Percentiles rank a stretch among this genome's conserved stretches.
Evolutionary conservation across 2,329 filamentous ascomycete species (phyloP).

Genomic region (Teratosphaeria pseudoeucalypti): DNA sequence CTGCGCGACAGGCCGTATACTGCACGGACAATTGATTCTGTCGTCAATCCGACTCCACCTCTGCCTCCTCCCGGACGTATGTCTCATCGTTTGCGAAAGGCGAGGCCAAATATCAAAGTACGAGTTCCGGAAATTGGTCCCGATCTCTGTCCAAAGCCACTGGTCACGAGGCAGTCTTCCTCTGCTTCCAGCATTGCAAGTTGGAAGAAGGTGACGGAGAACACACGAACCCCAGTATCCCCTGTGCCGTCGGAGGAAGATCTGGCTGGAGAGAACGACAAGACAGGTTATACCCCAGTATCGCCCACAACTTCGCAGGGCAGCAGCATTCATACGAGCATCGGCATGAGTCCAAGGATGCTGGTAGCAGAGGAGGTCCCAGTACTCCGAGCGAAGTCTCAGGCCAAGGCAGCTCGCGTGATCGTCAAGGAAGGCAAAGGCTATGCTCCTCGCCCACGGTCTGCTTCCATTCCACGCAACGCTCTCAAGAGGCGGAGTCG

Average conservation of each 20-base stretch:
- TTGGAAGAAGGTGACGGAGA: constrained; percentile 20
- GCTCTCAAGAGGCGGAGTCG: constrained; percentile 14
- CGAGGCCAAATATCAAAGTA: constrained; percentile 22
- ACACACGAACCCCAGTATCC: constrained; percentile 18
- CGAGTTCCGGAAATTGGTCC: constrained; percentile 5
- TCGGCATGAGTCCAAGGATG: constrained; percentile 24
- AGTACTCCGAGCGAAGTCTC: constrained; percentile 15
- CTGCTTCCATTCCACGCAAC: constrained; percentile 18
- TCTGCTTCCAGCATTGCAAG: constrained; percentile 20
- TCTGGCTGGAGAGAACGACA: constrained; percentile 12
- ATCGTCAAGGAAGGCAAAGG: constrained; percentile 18
- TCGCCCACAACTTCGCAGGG: constrained; percentile 13
- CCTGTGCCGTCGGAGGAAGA: constrained; percentile 16
- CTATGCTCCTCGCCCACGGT: constrained; percentile 23
- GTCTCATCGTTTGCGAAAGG: constrained; percentile 19
- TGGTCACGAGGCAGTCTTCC: constrained; percentile 16
- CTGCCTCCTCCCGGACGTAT: not conserved
- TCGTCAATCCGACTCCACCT: constrained; percentile 13
- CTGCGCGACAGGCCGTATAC: constrained; percentile 20
- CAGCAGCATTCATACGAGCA: constrained; percentile 4
- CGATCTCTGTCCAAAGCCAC: constrained; percentile 13
- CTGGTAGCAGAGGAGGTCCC: constrained; percentile 26
- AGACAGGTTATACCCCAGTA: constrained; percentile 17
- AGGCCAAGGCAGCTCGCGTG: constrained; percentile 19
- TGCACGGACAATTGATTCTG: constrained; percentile 16